Evolutionary conservation across 805 yeast species (phyloP), one percentile per base, ranked within the genome.

Genomic region (Wickerhamiella galacta): DNA sequence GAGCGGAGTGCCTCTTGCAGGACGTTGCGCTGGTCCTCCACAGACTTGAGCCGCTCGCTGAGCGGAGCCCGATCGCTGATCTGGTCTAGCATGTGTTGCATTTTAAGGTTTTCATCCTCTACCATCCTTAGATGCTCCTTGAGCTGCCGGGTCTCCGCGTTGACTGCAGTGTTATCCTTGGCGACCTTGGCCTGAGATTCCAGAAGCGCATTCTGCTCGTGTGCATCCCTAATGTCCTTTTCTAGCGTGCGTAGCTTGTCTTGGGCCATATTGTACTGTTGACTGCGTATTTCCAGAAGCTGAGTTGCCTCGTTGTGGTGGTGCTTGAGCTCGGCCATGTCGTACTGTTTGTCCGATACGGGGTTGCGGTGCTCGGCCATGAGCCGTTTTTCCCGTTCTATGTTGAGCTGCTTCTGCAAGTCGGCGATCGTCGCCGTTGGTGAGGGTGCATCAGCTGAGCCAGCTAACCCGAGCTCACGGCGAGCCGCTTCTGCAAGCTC

Each of bases 1-100:
- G 61, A 45, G n/a, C 62, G 50, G 18, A 58, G 39, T 3, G 63
- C 58, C 28, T 56, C 57, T 32, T 59, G 52, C 17, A 58, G 44
- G 9, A 57, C 63, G 24, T 49, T 49, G 18, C 63, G 48, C 41
- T 58, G 63, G 8, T 48, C 47, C 29, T 46, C 51, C 16, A 54
- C 51, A 3, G 46, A 40, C 30, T 43, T 45, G 34, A 55, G 45
- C 31, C 56, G 53, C 16, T 51, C 55, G n/a, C 54, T 49, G 9
- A 52, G 39, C 4, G 54, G 54, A 4, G 57, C 57, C 14, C 47
- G 38, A 8, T 45, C 46, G 6, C 51, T 37, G 29, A 41, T 31
- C 39, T 53, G 52, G 37, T 49, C 55, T 12, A 55, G 45, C 28
- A 45, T 42, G 6, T 32, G 31, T 17, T 51, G 45, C 30, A 56